phyloP scores from a whole-genome alignment of 2,329 filamentous ascomycete genomes.

The Clarireedia paspali region DNA sequence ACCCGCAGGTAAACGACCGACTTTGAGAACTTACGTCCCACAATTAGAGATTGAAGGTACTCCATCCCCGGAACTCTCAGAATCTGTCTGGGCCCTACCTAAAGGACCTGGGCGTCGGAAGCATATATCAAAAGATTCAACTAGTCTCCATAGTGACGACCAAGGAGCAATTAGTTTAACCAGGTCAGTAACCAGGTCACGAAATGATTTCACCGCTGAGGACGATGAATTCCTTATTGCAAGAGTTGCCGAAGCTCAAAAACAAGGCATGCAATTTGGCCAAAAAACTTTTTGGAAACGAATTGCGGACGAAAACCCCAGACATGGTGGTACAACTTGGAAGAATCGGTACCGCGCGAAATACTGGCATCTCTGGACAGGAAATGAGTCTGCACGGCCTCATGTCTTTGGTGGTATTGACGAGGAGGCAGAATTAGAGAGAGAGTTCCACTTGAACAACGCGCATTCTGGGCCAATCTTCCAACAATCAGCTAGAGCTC shows the following conservation, averaged over 20 bases:
- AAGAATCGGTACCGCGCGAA: neutral
- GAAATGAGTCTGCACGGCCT: neutral
- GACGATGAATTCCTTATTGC: slow-evolving; percentile 24
- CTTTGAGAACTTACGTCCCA: slow-evolving; percentile 13
- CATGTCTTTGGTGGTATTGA: neutral
- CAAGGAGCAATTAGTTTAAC: neutral
- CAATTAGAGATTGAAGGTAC: slow-evolving; percentile 18
- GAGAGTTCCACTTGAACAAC: neutral
- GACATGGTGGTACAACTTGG: slow-evolving; percentile 14
- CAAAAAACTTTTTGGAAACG: slow-evolving; percentile 16
- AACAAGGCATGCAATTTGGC: slow-evolving; percentile 11
- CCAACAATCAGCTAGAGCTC: slow-evolving; percentile 14
- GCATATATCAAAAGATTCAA: neutral
- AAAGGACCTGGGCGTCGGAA: slow-evolving; percentile 6
- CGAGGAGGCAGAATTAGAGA: neutral
- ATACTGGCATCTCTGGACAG: slow-evolving; percentile 4
- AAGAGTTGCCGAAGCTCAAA: slow-evolving; percentile 16
- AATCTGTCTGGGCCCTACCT: slow-evolving; percentile 27
- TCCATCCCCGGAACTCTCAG: slow-evolving; percentile 19
- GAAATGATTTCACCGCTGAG: slow-evolving; percentile 16
- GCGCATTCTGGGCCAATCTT: neutral
- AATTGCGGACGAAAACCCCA: slow-evolving; percentile 17
- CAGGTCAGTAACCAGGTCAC: neutral
- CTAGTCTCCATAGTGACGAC: slow-evolving; percentile 1
- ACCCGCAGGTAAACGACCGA: slow-evolving; percentile 11